Base-by-base conservation (phyloP, 2,329 filamentous ascomycete species). In the Sporothrix dimorphospora region DNA sequence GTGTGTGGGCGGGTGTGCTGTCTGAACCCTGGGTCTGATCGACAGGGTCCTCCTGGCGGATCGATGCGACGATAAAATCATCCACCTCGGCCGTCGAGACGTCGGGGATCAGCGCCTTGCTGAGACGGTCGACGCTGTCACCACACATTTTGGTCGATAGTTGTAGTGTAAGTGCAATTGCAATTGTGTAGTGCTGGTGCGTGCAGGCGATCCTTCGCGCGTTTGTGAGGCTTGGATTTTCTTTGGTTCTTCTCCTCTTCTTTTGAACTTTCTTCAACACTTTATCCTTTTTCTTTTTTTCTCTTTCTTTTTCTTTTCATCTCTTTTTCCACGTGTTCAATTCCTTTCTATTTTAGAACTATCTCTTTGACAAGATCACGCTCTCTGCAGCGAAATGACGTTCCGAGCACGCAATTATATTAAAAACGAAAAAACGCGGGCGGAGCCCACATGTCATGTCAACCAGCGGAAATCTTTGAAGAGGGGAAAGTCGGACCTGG, bases 101-200 rank as follows among this genome's bases (percentile, higher is more conserved):
- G 4, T 63, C 57, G 5, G 72, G 69, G 27, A 71, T 42, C 21
- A 73, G 66, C 12, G 69, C 40, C 69, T 49, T 47, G 69, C 69
- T 59, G 55, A 73, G 65, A 14, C 21, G 63, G 42, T 73, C 69
- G 7, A 71, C 49, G 30, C 72, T 61, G 72, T 71, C 69, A 34
- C 72, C 72, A 38, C 72, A 73, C 72, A 73, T 70, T 19, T 45
- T 51, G 30, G 11, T 7, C 6, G 30, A 6, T 51, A 16, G 40
- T 38, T 55, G n/a, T 69, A 38, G 8, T 21, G 19, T 53, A 3
- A 5, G 14, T 27, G 61, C 4, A 65, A 63, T 19, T 42, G 34
- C 14, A 61, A 27, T 40, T 21, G 9, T 11, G 59, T 45, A 27
- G 21, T 65, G 40, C 40, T 38, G 12, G 55, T 38, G 55, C 55